phyloP scores from a whole-genome alignment of 2,329 filamentous ascomycete genomes.

The Periconia sp. region DNA sequence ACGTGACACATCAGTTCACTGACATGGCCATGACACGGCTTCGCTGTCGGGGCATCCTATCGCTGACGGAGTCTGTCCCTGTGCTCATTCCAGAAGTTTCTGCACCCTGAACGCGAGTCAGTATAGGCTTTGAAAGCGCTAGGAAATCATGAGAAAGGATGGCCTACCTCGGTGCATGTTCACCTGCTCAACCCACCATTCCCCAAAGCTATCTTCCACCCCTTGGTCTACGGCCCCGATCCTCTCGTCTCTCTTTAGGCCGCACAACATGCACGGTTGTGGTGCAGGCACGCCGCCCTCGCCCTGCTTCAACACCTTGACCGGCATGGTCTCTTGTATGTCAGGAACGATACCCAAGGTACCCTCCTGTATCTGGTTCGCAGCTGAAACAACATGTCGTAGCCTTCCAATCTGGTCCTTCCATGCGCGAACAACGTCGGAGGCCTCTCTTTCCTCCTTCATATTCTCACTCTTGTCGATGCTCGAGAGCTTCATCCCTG shows the following conservation, averaged over 20 bases:
- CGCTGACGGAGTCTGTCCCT: constrained; percentile 72
- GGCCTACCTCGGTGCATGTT: constrained; percentile 68
- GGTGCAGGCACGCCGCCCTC: constrained; percentile 75
- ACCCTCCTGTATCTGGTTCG: constrained; percentile 57
- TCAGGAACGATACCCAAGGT: constrained; percentile 66
- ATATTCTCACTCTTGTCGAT: constrained; percentile 82
- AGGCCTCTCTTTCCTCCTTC: constrained; percentile 83
- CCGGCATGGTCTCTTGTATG: constrained; percentile 70
- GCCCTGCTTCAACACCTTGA: constrained; percentile 65
- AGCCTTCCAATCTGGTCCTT: constrained; percentile 76
- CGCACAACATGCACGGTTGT: constrained; percentile 83
- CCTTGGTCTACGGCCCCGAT: constrained; percentile 75
- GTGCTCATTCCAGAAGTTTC: constrained; percentile 84
- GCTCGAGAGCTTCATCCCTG: constrained; percentile 90
- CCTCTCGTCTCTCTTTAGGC: constrained; percentile 85
- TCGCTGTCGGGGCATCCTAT: too few species aligned
- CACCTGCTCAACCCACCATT: constrained; percentile 86
- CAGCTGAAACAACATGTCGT: constrained; percentile 72
- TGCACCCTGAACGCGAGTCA: constrained; percentile 62
- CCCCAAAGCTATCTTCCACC: constrained; percentile 89
- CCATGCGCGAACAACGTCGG: constrained; percentile 79
- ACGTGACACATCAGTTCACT: not conserved
- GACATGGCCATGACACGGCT: not conserved
- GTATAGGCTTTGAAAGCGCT: too few species aligned
- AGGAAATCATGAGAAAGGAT: not conserved